phyloP scores from a whole-genome alignment of 208 protist species.

The Angomonas deanei region DNA sequence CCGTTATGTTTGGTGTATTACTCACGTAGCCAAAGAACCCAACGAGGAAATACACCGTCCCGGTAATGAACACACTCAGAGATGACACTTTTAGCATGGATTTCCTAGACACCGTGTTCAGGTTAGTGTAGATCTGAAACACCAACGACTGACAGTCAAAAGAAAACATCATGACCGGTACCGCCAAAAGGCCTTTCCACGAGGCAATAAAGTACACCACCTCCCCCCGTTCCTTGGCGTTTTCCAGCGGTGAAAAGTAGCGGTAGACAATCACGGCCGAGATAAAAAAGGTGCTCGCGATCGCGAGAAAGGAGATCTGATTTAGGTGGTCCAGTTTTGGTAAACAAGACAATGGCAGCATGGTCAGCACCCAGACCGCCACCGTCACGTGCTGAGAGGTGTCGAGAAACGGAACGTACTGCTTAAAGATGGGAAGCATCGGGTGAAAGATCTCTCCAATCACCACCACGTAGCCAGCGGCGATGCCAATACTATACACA shows the following conservation, averaged over 20 bases:
- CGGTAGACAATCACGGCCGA: conserved; percentile 49
- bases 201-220: conserved; percentile 43
- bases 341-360: conserved; percentile 59
- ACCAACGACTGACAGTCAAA: conserved; percentile 73
- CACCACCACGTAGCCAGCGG: conserved; percentile 72
- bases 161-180: conserved; percentile 69
- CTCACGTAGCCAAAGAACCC: conserved; percentile 62
- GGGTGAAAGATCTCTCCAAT: conserved; percentile 63
- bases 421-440: conserved; percentile 42
- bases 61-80: conserved; percentile 42
- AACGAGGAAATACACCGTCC: conserved; percentile 42
- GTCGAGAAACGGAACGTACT: conserved; percentile 35
- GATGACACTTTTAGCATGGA: conserved; percentile 53
- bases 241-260: conserved; percentile 18
- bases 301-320: conserved; percentile 40
- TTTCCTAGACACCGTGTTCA: conserved; percentile 18
- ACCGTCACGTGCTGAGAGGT: conserved; percentile 29
- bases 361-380: conserved; percentile 32
- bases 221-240: not conserved
- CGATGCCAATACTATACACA: conserved; percentile 59
- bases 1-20: conserved; percentile 38
- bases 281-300: conserved; percentile 50
- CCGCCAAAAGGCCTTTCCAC: conserved; percentile 21
- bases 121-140: conserved; percentile 50
- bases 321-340: conserved; percentile 35